These are phyloP conservation scores for Coprinopsis sp. DNA, from an alignment of 768 basidiomycete genomes.

Conservation along the genomic window DNA sequence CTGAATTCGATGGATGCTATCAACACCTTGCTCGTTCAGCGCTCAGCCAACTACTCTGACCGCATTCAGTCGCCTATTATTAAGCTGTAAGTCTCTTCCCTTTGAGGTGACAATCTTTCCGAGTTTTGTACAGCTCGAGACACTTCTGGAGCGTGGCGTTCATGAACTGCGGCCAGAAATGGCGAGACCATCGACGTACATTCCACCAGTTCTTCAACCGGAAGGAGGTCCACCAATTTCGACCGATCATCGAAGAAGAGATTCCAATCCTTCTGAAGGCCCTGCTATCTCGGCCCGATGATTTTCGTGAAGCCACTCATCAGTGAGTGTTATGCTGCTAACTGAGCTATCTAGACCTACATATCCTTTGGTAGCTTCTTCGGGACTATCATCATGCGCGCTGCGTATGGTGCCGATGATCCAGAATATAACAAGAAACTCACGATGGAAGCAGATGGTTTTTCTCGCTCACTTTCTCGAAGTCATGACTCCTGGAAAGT, in stretches of 20 bases:
- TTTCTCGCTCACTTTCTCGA: neutral
- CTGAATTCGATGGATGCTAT: too few relatives aligned
- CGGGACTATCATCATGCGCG: constrained; percentile 13
- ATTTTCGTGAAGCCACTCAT: constrained; percentile 20
- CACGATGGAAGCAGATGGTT: neutral
- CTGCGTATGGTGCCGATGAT: constrained; percentile 1
- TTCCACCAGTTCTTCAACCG: constrained; percentile 20
- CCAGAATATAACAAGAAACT: neutral
- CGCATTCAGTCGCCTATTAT: too few relatives aligned
- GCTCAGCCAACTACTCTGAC: too few relatives aligned
- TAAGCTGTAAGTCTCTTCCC: too few relatives aligned
- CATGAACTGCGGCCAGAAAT: constrained; percentile 22
- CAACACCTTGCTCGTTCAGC: too few relatives aligned
- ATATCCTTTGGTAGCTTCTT: constrained; percentile 1
- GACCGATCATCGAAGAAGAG: constrained; percentile 21
- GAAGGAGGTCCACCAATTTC: constrained; percentile 18
- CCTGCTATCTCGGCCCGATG: constrained; percentile 17
- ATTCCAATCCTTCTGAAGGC: constrained; percentile 16
- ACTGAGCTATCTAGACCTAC: too few relatives aligned
- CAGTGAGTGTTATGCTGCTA: neutral
- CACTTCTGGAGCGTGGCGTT: constrained; percentile 20
- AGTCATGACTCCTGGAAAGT: constrained; percentile 2
- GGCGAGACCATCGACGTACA: constrained; percentile 23
- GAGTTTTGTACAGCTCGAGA: too few relatives aligned
- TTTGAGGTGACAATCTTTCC: too few relatives aligned